Evolutionary conservation across 148 eudicot species (phyloP).

Genomic region (Camellia lanceoleosa): DNA sequence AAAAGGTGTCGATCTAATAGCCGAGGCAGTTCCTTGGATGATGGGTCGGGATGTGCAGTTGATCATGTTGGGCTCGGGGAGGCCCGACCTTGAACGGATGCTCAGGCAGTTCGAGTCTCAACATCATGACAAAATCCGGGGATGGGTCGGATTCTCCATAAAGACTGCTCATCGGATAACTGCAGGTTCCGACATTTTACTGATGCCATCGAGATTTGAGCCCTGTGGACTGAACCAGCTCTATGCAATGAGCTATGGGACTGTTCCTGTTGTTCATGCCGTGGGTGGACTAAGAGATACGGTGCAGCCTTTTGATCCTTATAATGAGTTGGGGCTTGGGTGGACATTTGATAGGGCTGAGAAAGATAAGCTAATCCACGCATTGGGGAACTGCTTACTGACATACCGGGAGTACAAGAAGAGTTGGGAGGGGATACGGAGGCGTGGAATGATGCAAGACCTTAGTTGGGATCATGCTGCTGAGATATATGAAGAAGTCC

Average conservation of each 20-base stretch:
- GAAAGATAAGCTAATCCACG: conserved; percentile 7
- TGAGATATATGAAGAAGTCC: conserved; percentile 20
- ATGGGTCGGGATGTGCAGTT: conserved; percentile 77
- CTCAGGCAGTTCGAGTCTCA: conserved; percentile 68
- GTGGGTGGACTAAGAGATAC: conserved; percentile 98
- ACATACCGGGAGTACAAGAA: conserved; percentile 12
- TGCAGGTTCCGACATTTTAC: conserved; percentile 85
- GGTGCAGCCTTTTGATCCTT: conserved; percentile 82
- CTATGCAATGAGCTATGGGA: conserved; percentile 92
- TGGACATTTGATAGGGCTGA: background rate
- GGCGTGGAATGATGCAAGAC: conserved; percentile 2
- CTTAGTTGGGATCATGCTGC: conserved; percentile 3
- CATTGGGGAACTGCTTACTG: conserved; percentile 73
- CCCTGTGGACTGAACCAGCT: conserved; percentile 98
- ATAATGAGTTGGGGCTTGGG: background rate
- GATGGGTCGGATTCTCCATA: conserved; percentile 96
- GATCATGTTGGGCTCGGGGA: conserved; percentile 83
- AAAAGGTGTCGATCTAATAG: conserved; percentile 91
- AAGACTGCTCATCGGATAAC: conserved; percentile 88
- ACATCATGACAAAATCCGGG: conserved; percentile 53
- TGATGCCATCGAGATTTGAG: conserved; percentile 98
- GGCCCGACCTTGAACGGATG: conserved; percentile 81
- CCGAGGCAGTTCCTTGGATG: conserved; percentile 93
- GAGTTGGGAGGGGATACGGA: background rate
- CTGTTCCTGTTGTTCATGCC: conserved; percentile 91